A percentile compares a stretch with the other conserved stretches of the same genome.
These are phyloP conservation scores for Cladophialophora immunda DNA, from an alignment of 2,329 filamentous ascomycete genomes.

Conservation along the genomic window DNA sequence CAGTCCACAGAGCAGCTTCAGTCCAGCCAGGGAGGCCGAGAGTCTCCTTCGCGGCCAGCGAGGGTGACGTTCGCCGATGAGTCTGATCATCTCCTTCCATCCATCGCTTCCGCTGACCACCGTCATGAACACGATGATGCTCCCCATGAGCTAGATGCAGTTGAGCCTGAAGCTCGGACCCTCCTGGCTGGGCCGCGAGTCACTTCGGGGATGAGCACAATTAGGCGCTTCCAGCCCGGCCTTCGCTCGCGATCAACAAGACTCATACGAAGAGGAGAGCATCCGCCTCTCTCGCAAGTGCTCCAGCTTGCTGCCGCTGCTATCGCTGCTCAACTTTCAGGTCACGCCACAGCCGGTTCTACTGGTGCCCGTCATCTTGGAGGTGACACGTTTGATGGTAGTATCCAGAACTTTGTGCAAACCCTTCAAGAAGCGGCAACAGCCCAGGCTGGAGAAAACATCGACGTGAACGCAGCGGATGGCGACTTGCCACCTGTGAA, in stretches of 20 bases:
- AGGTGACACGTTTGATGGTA: slow-evolving; percentile 66
- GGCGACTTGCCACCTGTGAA: slow-evolving; percentile 66
- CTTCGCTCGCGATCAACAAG: slow-evolving; percentile 64
- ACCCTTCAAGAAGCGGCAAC: slow-evolving; percentile 70
- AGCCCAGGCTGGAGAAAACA: slow-evolving; percentile 58
- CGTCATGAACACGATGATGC: slow-evolving; percentile 51
- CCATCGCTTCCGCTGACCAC: slow-evolving; percentile 51
- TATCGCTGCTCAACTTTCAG: slow-evolving; percentile 71
- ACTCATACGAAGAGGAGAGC: slow-evolving; percentile 65
- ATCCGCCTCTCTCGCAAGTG: slow-evolving; percentile 68
- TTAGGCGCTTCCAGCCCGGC: slow-evolving; percentile 52
- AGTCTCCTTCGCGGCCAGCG: slow-evolving; percentile 44
- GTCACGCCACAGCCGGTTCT: slow-evolving; percentile 64
- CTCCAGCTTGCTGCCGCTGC: slow-evolving; percentile 70
- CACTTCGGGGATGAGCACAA: slow-evolving; percentile 45
- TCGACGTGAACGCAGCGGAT: slow-evolving; percentile 48
- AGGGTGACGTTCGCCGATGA: slow-evolving; percentile 46
- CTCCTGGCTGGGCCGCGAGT: slow-evolving; percentile 43
- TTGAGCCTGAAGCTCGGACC: slow-evolving; percentile 50
- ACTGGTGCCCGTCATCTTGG: slow-evolving; percentile 64
- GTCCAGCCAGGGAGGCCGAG: slow-evolving; percentile 41
- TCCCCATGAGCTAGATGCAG: slow-evolving; percentile 52
- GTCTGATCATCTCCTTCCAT: slow-evolving; percentile 47
- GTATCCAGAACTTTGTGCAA: slow-evolving; percentile 69
- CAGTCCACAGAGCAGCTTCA: slow-evolving; percentile 44